These are phyloP conservation scores for Pisolithus albus DNA, from an alignment of 768 basidiomycete species.

Conservation along the genomic window DNA sequence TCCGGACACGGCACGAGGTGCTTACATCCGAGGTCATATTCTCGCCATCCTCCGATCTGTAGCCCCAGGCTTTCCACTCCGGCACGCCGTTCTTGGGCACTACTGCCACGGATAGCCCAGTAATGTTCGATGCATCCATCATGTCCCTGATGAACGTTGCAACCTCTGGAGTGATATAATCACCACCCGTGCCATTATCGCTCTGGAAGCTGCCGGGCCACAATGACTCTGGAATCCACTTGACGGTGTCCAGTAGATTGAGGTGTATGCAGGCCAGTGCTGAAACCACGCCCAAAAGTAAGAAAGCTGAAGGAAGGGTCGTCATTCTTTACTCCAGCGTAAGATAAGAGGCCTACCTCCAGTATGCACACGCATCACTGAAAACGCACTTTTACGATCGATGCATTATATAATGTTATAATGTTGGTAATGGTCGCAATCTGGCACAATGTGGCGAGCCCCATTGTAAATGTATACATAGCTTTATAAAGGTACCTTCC, in stretches of 20 bases:
- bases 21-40: conserved; percentile 29
- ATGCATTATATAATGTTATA: too few relatives aligned
- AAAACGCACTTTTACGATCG: too few relatives aligned
- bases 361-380: too few relatives aligned
- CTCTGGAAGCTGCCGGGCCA: too few relatives aligned
- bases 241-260: background rate
- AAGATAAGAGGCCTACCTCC: too few relatives aligned
- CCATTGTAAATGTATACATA: too few relatives aligned
- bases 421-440: too few relatives aligned
- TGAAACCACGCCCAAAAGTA: conserved; percentile 4
- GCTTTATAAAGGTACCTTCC: too few relatives aligned
- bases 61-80: conserved; percentile 31
- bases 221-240: background rate
- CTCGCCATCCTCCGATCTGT: conserved; percentile 29
- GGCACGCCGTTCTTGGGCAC: conserved; percentile 17
- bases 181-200: background rate
- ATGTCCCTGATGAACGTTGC: conserved; percentile 13
- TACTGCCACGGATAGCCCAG: conserved; percentile 27
- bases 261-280: conserved; percentile 7
- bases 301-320: too few relatives aligned
- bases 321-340: too few relatives aligned
- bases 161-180: conserved; percentile 15
- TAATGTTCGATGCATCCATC: conserved; percentile 18
- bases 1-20: background rate
- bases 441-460: too few relatives aligned